These are phyloP conservation scores for Apiospora marii DNA, from an alignment of 2,329 filamentous ascomycete genomes.

Conservation along the genomic window DNA sequence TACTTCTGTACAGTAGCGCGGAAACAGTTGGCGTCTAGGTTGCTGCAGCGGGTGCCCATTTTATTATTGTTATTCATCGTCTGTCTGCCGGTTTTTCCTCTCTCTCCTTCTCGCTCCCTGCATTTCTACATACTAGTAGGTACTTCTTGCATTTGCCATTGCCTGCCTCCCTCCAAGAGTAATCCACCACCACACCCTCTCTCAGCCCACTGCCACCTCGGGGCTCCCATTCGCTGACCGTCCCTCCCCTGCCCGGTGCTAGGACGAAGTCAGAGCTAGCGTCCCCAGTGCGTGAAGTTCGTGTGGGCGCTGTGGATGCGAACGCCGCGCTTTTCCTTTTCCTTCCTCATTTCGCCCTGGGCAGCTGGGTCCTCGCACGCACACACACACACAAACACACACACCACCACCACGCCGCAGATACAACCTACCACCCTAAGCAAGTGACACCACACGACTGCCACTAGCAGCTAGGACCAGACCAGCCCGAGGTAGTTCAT, in stretches of 20 bases:
- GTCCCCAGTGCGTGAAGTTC: constrained; percentile 19
- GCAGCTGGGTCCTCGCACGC: constrained; percentile 4
- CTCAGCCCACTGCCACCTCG: neutral
- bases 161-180: neutral
- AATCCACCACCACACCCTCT: neutral
- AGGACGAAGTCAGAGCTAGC: neutral
- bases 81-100: neutral
- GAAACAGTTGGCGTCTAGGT: constrained; percentile 5
- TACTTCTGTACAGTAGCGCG: constrained; percentile 1
- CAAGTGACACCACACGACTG: constrained; percentile 11
- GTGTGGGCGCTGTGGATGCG: constrained; percentile 11
- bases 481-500: constrained; percentile 18
- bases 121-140: neutral
- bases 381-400: neutral
- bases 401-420: neutral
- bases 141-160: neutral
- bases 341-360: constrained; percentile 13
- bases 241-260: neutral
- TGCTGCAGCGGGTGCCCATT: neutral
- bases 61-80: constrained; percentile 9
- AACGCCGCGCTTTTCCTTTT: constrained; percentile 4
- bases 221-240: neutral
- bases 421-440: neutral
- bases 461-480: constrained; percentile 14
- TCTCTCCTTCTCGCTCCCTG: neutral